Conservation (phyloP, 1,284 basidiomycete species). For the Naganishia albida region DNA sequence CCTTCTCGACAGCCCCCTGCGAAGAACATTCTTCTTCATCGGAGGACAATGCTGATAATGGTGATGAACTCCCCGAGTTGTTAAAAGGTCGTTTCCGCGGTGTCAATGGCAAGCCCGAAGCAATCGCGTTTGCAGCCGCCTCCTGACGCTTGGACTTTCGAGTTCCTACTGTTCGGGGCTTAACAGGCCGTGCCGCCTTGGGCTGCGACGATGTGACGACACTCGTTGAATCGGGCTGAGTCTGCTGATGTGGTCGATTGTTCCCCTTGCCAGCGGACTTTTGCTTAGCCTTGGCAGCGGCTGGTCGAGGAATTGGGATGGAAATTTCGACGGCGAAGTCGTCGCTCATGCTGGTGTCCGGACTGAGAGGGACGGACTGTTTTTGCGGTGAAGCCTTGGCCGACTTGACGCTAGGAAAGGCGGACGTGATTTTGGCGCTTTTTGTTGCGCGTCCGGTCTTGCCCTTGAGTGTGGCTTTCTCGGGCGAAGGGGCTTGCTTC, state of each 20-base stretch:
- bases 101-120: background rate
- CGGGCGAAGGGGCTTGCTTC: constrained; percentile 19
- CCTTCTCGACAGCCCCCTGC: constrained; percentile 7
- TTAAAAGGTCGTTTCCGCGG: constrained; percentile 8
- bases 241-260: background rate
- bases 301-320: background rate
- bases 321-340: background rate
- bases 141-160: constrained; percentile 5
- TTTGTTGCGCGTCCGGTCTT: background rate
- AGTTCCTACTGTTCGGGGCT: background rate
- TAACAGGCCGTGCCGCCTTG: background rate
- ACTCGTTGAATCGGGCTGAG: background rate
- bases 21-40: constrained; percentile 24
- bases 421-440: background rate
- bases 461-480: constrained; percentile 11
- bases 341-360: background rate
- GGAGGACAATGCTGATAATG: constrained; percentile 1
- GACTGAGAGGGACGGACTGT: background rate
- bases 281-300: too few species aligned
- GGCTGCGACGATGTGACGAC: background rate
- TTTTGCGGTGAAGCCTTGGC: constrained; percentile 4
- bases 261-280: too few species aligned
- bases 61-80: constrained; percentile 12
- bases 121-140: background rate
- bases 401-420: constrained; percentile 10